A percentile compares a stretch with the other conserved stretches of the same genome.
These are phyloP conservation scores for Phytophthora boehmeriae DNA, from an alignment of 352 stramenopile genomes.

Conservation along the genomic window DNA sequence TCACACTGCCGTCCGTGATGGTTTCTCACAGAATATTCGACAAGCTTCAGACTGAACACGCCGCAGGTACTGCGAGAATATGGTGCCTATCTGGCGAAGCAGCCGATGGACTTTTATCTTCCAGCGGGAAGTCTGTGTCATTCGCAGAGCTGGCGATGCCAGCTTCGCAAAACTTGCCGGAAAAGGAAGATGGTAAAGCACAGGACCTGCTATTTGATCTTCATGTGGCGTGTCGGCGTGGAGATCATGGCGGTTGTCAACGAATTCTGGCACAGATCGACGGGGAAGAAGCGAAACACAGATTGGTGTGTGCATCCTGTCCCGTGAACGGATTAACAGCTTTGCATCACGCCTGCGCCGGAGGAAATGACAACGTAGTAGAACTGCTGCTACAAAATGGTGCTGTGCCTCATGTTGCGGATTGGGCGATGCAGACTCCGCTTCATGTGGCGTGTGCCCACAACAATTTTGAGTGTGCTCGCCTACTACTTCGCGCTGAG, in stretches of 20 bases:
- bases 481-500: constrained; percentile 61
- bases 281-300: constrained; percentile 1
- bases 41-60: constrained; percentile 29
- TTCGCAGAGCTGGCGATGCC: constrained; percentile 29
- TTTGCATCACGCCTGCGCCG: constrained; percentile 59
- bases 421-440: constrained; percentile 56
- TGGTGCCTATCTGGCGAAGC: constrained; percentile 57
- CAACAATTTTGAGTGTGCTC: constrained; percentile 47
- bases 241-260: constrained; percentile 51
- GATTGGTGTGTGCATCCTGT: constrained; percentile 13
- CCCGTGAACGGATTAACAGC: constrained; percentile 32
- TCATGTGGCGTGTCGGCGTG: constrained; percentile 42
- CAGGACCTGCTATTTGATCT: constrained; percentile 6
- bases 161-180: not conserved
- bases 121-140: constrained; percentile 21
- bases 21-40: constrained; percentile 54
- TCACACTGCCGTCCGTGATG: constrained; percentile 76
- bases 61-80: constrained; percentile 37
- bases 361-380: constrained; percentile 51
- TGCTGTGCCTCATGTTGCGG: constrained; percentile 33
- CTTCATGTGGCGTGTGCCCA: constrained; percentile 65
- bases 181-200: not conserved
- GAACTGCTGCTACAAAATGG: constrained; percentile 49
- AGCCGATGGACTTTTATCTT: constrained; percentile 37
- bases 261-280: constrained; percentile 31